A percentile compares a stretch with the other conserved stretches of the same genome.
Conservation (phyloP, 768 basidiomycete species). For the Naganishia antarctica region DNA sequence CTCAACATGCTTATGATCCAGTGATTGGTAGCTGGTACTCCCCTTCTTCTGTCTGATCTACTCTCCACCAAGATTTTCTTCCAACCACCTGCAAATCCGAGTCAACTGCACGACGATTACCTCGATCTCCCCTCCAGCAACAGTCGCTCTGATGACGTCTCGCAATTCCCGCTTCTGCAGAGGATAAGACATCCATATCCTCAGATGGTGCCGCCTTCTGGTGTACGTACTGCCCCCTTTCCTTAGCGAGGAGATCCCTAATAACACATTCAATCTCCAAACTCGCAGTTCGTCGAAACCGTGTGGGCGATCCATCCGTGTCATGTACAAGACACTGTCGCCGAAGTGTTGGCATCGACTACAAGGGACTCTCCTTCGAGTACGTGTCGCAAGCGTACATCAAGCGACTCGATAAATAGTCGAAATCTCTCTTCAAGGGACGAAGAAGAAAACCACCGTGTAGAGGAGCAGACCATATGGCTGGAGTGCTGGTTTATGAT, state of each 20-base stretch:
- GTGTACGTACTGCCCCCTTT: neutral
- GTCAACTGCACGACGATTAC: neutral
- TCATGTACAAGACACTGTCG: slow-evolving; percentile 8
- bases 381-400: too few relatives aligned
- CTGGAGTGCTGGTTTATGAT: slow-evolving; percentile 20
- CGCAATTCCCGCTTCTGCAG: neutral
- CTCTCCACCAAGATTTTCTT: neutral
- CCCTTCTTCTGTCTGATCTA: neutral
- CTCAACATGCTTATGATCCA: neutral
- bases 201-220: neutral
- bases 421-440: neutral
- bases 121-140: neutral
- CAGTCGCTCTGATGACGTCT: too few relatives aligned
- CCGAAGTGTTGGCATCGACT: slow-evolving; percentile 1
- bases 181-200: slow-evolving; percentile 10
- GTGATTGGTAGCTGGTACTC: neutral
- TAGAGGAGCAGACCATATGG: neutral
- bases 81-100: neutral
- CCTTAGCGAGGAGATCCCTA: too few relatives aligned
- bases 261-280: too few relatives aligned
- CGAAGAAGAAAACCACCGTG: too few relatives aligned
- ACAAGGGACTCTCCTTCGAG: too few relatives aligned
- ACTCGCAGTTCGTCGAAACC: neutral
- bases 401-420: neutral
- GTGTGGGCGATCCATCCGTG: slow-evolving; percentile 16